Evolutionary conservation across 371 early-diverging fungal genomes (phyloP).

Genomic region (Saksenaea oblongispora): DNA sequence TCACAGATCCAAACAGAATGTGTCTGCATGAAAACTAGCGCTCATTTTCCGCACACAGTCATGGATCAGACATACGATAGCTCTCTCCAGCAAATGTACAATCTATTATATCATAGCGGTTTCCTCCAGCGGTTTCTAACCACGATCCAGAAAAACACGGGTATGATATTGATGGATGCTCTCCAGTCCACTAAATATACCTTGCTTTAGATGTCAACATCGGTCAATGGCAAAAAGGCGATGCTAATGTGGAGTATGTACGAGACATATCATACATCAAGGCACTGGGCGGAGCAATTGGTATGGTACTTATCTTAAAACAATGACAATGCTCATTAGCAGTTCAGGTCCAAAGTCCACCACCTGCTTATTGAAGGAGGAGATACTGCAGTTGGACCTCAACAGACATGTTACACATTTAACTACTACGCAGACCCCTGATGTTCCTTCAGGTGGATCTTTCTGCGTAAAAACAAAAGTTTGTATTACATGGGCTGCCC

Average conservation of each 20-base stretch:
- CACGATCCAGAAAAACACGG: constrained; percentile 41
- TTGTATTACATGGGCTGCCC: constrained; percentile 79
- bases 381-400: constrained; percentile 57
- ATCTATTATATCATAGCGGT: constrained; percentile 39
- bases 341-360: constrained; percentile 70
- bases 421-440: constrained; percentile 73
- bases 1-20: constrained; percentile 32
- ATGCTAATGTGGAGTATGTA: constrained; percentile 7
- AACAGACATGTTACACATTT: constrained; percentile 55
- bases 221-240: constrained; percentile 35
- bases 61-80: constrained; percentile 50
- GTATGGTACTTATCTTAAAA: constrained; percentile 5
- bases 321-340: not conserved
- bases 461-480: constrained; percentile 74
- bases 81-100: constrained; percentile 47
- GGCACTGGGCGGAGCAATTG: constrained; percentile 35
- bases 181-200: not conserved
- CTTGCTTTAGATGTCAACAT: constrained; percentile 27
- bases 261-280: constrained; percentile 42
- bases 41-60: constrained; percentile 48
- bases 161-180: constrained; percentile 14
- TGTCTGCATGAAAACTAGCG: constrained; percentile 43
- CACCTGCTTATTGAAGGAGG: constrained; percentile 62
- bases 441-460: constrained; percentile 82
- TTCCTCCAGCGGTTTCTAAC: constrained; percentile 39